Conservation (phyloP, 2,329 filamentous ascomycete genomes). For the Xylaria sp. region DNA sequence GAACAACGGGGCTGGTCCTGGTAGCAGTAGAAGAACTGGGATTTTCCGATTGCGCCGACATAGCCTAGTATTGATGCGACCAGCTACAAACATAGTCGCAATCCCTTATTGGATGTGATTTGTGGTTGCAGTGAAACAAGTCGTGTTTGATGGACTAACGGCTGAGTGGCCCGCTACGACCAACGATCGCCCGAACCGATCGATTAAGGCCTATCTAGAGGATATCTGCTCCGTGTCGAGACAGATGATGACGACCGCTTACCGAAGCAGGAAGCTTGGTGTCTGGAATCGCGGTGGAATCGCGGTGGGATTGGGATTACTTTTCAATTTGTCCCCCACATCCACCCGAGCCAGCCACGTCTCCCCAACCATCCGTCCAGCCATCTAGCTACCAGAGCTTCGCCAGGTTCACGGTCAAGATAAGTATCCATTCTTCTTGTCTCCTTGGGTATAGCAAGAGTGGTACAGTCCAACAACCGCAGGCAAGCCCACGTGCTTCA, state of each 20-base stretch:
- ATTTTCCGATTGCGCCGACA: not conserved
- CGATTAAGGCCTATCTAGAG: not conserved
- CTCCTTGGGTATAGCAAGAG: not conserved
- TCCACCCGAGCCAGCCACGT: constrained; percentile 8
- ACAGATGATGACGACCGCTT: not conserved
- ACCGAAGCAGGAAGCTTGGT: not conserved
- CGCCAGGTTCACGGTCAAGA: no score
- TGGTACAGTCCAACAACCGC: not conserved
- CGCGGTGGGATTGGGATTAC: not conserved
- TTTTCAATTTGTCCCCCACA: constrained; percentile 2
- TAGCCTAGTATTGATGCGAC: not conserved
- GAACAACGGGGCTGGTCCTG: not conserved
- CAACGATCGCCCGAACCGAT: not conserved
- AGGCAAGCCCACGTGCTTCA: constrained; percentile 24
- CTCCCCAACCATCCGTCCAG: not conserved
- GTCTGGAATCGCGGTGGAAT: not conserved
- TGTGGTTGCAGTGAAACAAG: constrained; percentile 20
- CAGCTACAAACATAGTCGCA: not conserved
- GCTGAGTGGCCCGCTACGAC: not conserved
- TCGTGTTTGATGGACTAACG: constrained; percentile 22
- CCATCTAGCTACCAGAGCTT: not conserved
- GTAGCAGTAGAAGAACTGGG: not conserved
- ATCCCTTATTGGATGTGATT: not conserved
- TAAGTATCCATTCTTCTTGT: not conserved
- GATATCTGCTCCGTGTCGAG: constrained; percentile 1